phyloP scores from a whole-genome alignment of 1,284 basidiomycete species.

The Rhodotorula sp. region DNA sequence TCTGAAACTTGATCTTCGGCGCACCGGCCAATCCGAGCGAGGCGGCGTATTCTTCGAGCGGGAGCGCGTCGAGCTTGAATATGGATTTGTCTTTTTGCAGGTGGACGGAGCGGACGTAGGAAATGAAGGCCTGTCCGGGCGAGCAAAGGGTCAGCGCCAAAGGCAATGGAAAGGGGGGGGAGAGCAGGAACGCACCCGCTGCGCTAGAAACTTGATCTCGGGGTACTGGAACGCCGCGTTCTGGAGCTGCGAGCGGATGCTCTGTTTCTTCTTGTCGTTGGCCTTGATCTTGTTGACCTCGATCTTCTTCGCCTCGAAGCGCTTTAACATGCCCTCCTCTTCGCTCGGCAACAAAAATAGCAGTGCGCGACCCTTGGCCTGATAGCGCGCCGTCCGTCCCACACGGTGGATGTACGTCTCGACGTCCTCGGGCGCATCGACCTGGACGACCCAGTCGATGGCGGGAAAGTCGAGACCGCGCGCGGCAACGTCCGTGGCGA shows the following conservation, averaged over 20 bases:
- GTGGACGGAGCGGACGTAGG: slow-evolving; percentile 88
- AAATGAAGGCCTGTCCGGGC: slow-evolving; percentile 77
- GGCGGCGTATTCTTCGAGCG: slow-evolving; percentile 79
- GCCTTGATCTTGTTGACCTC: slow-evolving; percentile 75
- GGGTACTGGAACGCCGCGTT: slow-evolving; percentile 91
- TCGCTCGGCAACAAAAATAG: slow-evolving; percentile 84
- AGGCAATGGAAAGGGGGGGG: not conserved
- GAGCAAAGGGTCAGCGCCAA: not conserved
- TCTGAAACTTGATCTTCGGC: slow-evolving; percentile 90
- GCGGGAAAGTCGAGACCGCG: slow-evolving; percentile 95
- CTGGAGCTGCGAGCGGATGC: slow-evolving; percentile 84
- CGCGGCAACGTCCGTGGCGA: slow-evolving; percentile 97
- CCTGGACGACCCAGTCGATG: slow-evolving; percentile 95
- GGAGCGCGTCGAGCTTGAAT: slow-evolving; percentile 81
- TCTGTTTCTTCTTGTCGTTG: slow-evolving; percentile 80
- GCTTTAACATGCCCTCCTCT: slow-evolving; percentile 78
- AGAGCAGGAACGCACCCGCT: slow-evolving; percentile 63
- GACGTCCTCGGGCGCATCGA: slow-evolving; percentile 97
- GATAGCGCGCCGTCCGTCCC: slow-evolving; percentile 90
- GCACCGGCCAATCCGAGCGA: slow-evolving; percentile 89
- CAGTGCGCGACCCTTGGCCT: slow-evolving; percentile 82
- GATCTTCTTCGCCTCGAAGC: slow-evolving; percentile 69
- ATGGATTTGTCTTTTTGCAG: slow-evolving; percentile 91
- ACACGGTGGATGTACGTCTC: slow-evolving; percentile 98
- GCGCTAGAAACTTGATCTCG: slow-evolving; percentile 95